Evolutionary conservation across 371 early-diverging fungal genomes (phyloP).

Genomic region (Circinella minor): DNA sequence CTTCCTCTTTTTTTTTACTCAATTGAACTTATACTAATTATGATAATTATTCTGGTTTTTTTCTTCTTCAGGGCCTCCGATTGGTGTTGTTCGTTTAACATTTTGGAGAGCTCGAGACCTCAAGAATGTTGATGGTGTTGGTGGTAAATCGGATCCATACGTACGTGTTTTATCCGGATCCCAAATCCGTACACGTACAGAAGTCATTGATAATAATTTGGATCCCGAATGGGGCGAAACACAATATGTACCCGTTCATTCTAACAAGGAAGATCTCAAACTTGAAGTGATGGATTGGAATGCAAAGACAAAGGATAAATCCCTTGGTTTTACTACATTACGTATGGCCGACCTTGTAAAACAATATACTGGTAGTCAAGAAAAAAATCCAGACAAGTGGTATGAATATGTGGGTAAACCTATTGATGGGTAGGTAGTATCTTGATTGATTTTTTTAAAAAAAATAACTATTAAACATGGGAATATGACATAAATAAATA

Average conservation of each 20-base stretch:
- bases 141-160: slow-evolving; percentile 89
- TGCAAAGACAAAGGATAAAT: slow-evolving; percentile 63
- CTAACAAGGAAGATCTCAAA: slow-evolving; percentile 68
- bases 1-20: neutral
- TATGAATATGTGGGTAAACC: slow-evolving; percentile 37
- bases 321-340: slow-evolving; percentile 65
- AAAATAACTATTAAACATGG: neutral
- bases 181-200: slow-evolving; percentile 69
- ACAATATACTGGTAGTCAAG: slow-evolving; percentile 44
- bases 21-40: neutral
- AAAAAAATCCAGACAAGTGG: slow-evolving; percentile 42
- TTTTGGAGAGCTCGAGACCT: slow-evolving; percentile 77
- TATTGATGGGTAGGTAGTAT: slow-evolving; percentile 34
- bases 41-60: neutral
- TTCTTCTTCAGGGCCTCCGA: slow-evolving; percentile 56
- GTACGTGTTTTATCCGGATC: slow-evolving; percentile 67
- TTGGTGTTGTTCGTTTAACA: slow-evolving; percentile 83
- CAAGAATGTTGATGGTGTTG: slow-evolving; percentile 70
- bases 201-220: slow-evolving; percentile 73
- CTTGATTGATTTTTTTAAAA: neutral
- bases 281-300: slow-evolving; percentile 85
- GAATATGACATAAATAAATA: too few relatives aligned
- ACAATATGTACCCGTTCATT: slow-evolving; percentile 71
- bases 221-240: slow-evolving; percentile 91
- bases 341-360: slow-evolving; percentile 52